Conservation (phyloP, 441 rosid genomes). For the Isatis lusitanica region DNA sequence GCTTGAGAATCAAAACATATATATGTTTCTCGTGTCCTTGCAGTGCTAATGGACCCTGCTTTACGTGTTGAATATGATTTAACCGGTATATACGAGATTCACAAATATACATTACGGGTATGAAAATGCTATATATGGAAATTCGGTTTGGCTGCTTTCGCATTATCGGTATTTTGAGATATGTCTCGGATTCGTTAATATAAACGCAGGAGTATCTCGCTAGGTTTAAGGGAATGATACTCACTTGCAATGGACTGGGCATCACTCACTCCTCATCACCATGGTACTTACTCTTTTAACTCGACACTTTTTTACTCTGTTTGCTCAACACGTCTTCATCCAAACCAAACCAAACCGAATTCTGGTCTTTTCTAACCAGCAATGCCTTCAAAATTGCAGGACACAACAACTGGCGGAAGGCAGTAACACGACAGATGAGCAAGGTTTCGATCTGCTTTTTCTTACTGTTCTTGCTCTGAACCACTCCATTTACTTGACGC, state of each 20-base stretch:
- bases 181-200: neutral
- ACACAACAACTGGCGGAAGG: slow-evolving; percentile 26
- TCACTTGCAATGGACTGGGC: slow-evolving; percentile 87
- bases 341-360: neutral
- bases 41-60: slow-evolving; percentile 75
- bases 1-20: neutral
- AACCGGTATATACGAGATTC: slow-evolving; percentile 69
- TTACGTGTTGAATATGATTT: slow-evolving; percentile 72
- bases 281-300: slow-evolving; percentile 40
- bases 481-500: neutral
- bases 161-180: neutral
- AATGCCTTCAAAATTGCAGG: slow-evolving; percentile 16
- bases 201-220: slow-evolving; percentile 64
- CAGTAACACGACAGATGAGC: slow-evolving; percentile 19
- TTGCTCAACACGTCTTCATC: neutral
- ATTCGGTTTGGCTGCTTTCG: neutral
- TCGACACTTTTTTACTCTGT: neutral
- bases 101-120: slow-evolving; percentile 74
- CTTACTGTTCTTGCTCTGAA: neutral
- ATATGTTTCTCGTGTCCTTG: neutral
- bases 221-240: slow-evolving; percentile 81
- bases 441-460: slow-evolving; percentile 19
- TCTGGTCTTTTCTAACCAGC: neutral
- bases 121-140: slow-evolving; percentile 14
- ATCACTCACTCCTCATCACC: slow-evolving; percentile 50